Evolutionary conservation across 352 stramenopile species (phyloP), one percentile per base, ranked within the genome.

Genomic region (Blastocystis sp.): DNA sequence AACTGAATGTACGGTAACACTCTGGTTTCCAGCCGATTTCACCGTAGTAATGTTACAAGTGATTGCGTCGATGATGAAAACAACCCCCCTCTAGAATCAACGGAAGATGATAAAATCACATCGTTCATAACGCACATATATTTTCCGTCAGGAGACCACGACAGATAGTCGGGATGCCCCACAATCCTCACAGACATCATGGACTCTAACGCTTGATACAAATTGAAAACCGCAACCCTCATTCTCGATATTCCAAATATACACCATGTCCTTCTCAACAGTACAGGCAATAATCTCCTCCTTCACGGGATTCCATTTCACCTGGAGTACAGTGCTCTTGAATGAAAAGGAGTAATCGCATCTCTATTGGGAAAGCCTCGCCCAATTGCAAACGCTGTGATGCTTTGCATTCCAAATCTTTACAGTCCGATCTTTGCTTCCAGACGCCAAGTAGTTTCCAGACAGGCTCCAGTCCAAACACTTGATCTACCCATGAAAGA

Each of bases 181-280:
- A 23, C 34, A 2, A 81, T 19, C 28, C 23, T n/a, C 28, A 81
- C 40, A 7, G 41, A 66, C 2, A 81, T 48, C 23, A 60, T 62
- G 4, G 52, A 43, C 34, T 81, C 71, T 81, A 65, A 23, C 28
- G 9, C n/a, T 62, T 34, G 2, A 81, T 81, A 21, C 11, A 38
- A 38, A 48, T 23, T 5, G 3, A 9, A 65, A 64, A 7, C 4
- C 9, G 10, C 28, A 41, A 64, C 71, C 48, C 53, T 64, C 45
- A 41, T 81, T 64, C 23, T 81, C 48, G 38, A 81, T 65, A 41
- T 81, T 65, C 71, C 71, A 81, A 64, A 81, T 81, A 45, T 81
- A 66, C 21, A 81, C 23, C 64, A 28, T 41, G 28, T 81, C 71
- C 71, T 65, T 81, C n/a, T 81, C 71, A 19, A 81, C 43, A 23